Percentiles rank a stretch among this genome's conserved stretches.
phyloP scores from a whole-genome alignment of 129 eudicot species.

The Flaveria brownii region DNA sequence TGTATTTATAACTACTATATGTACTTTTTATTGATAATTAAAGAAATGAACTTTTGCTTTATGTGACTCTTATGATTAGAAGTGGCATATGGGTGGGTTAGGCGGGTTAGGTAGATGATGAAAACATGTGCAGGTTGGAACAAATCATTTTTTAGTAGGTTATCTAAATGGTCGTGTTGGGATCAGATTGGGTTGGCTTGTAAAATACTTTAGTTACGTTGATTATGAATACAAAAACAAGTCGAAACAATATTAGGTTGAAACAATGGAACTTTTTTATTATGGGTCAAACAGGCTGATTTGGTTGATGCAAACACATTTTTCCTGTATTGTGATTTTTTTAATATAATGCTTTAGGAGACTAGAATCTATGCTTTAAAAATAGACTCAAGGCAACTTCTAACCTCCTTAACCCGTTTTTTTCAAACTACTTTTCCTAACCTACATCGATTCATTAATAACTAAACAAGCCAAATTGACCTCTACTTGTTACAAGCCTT shows the following conservation, averaged over 20 bases:
- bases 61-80: background rate
- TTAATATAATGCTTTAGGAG: background rate
- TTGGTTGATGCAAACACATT: background rate
- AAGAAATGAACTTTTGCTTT: background rate
- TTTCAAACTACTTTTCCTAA: background rate
- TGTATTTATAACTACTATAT: background rate
- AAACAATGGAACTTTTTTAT: background rate
- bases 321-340: background rate
- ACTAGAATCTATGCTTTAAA: background rate
- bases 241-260: background rate
- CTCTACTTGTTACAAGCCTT: background rate
- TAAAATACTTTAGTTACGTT: background rate
- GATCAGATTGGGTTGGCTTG: background rate
- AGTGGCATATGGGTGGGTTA: slow-evolving; percentile 11
- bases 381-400: background rate
- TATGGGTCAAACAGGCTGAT: background rate
- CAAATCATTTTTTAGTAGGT: background rate
- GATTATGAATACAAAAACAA: background rate
- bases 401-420: background rate
- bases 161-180: background rate
- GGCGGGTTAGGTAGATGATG: slow-evolving; percentile 1
- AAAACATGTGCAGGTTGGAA: background rate
- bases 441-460: background rate
- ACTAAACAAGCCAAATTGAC: background rate
- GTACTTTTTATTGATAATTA: background rate